Evolutionary conservation across 257 asterid genomes (phyloP).

Genomic region (Ligustrum vulgare): DNA sequence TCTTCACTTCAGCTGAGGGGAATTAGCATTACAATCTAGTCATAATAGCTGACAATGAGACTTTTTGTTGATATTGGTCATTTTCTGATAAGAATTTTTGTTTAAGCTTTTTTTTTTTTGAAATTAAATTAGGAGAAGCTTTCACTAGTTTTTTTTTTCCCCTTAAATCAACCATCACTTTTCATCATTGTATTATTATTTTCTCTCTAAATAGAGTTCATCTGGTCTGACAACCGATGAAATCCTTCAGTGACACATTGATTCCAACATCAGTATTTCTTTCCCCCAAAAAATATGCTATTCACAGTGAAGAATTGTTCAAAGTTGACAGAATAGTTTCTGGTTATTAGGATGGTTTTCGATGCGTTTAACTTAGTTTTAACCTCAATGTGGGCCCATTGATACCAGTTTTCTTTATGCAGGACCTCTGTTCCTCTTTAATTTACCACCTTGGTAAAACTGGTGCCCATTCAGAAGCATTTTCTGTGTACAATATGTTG

Average conservation of each 20-base stretch:
- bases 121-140: neutral
- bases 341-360: neutral
- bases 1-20: constrained; percentile 8
- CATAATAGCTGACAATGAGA: neutral
- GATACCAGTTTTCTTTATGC: constrained; percentile 33
- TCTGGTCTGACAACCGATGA: constrained; percentile 4
- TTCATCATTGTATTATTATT: neutral
- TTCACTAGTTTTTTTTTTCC: neutral
- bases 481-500: constrained; percentile 76
- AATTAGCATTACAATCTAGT: neutral
- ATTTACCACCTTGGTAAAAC: constrained; percentile 77
- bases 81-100: constrained; percentile 13
- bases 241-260: neutral
- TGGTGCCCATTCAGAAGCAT: constrained; percentile 82
- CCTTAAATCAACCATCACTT: neutral
- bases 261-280: constrained; percentile 3
- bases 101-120: neutral
- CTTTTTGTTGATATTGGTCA: neutral
- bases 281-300: constrained; percentile 3
- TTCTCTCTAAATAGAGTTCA: neutral
- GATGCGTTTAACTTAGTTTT: constrained; percentile 13
- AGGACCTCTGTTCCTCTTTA: constrained; percentile 63
- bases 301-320: constrained; percentile 7
- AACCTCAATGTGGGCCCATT: constrained; percentile 9
- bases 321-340: constrained; percentile 16